phyloP scores from a whole-genome alignment of 2,329 filamentous ascomycete genomes.

The Alternaria sp. region DNA sequence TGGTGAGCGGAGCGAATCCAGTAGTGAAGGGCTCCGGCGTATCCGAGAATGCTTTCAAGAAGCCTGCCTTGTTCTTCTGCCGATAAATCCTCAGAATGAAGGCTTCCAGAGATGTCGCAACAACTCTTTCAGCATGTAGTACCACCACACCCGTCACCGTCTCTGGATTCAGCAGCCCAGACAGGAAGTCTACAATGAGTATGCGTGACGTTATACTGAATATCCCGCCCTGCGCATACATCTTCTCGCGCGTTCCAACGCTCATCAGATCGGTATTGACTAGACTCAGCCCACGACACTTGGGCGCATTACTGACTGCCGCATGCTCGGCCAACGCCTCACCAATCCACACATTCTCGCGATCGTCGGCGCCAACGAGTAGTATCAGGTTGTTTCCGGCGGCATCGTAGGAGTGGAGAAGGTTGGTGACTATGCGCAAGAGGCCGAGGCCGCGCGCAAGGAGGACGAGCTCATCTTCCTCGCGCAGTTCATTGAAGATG shows the following conservation, averaged over 20 bases:
- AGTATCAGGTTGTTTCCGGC: conserved; percentile 93
- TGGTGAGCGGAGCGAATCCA: conserved; percentile 86
- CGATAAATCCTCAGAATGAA: conserved; percentile 95
- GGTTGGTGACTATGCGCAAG: conserved; percentile 90
- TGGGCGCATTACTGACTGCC: conserved; percentile 82
- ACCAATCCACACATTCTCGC: conserved; percentile 96
- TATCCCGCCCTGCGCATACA: conserved; percentile 88
- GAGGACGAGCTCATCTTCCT: conserved; percentile 92
- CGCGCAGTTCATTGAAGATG: conserved; percentile 76
- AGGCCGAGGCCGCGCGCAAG: conserved; percentile 92
- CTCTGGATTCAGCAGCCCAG: conserved; percentile 80
- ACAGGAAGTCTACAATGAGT: conserved; percentile 90
- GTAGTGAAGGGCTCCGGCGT: conserved; percentile 88
- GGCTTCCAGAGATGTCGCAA: conserved; percentile 89
- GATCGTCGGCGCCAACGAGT: conserved; percentile 86
- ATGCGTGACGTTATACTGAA: conserved; percentile 97
- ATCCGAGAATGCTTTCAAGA: conserved; percentile 96
- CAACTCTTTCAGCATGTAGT: conserved; percentile 85
- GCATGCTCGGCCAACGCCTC: conserved; percentile 96
- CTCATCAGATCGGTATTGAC: conserved; percentile 96
- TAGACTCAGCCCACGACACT: conserved; percentile 84
- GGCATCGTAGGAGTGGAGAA: conserved; percentile 96
- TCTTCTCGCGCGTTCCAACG: conserved; percentile 85
- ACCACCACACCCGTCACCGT: conserved; percentile 88
- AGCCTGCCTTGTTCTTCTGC: conserved; percentile 92